Base-by-base conservation (phyloP, 129 eudicot genomes). In the Tanacetum coccineum region DNA sequence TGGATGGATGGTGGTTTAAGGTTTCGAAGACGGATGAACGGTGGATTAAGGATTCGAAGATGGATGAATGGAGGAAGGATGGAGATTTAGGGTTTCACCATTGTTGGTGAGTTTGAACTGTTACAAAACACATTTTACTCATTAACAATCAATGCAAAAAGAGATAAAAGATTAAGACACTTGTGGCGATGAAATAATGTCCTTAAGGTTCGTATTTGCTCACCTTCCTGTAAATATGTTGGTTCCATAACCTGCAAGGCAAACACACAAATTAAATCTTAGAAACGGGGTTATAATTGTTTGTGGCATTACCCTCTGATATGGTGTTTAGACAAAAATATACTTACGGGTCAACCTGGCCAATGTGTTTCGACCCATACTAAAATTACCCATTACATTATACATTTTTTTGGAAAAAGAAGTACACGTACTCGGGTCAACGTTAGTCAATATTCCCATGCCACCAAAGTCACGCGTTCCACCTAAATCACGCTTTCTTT, bases 81-180 rank as follows among this genome's bases (percentile, higher is more conserved):
- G n/a, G n/a, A n/a, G n/a, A n/a, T n/a, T n/a, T n/a, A n/a, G n/a
- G n/a, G n/a, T n/a, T n/a, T n/a, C n/a, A n/a, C n/a, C n/a, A n/a
- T n/a, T n/a, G n/a, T n/a, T n/a, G n/a, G n/a, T 49, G 74, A 60
- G 68, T 85, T 91, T 56, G 93, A 79, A 81, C 93, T 87, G 86
- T 73, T 53, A 13, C 51, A 64, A 39, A 12, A 26, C 62, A 50
- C 11, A 21, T 19, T 62, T 66, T 54, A 67, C 73, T 51, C 28
- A 26, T 68, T 68, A 79, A 70, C 64, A 14, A 36, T 54, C 17
- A 20, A 9, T n/a, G 54, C 57, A 46, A 61, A 17, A 58, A 39
- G 7, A 21, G 28, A 48, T 47, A 49, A 67, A 67, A 22, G 2
- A 19, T 15, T 1, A 65, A 59, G 63, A 39, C 48, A 10, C 17